phyloP scores from a whole-genome alignment of 1,284 basidiomycete species.

The Blastosporella zonata region DNA sequence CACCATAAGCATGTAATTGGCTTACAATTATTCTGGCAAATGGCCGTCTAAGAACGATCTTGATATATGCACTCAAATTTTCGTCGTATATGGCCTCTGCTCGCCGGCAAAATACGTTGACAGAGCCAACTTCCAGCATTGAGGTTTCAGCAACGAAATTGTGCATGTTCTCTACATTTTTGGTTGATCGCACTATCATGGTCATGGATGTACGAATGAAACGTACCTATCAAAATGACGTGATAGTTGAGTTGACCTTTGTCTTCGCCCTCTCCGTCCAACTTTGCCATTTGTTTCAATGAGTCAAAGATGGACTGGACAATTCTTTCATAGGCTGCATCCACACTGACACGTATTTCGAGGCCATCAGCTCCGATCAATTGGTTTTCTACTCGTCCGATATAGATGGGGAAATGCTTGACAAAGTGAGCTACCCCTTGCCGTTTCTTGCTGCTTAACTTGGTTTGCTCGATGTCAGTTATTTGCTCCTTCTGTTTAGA shows the following conservation, averaged over 20 bases:
- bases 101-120: constrained; percentile 65
- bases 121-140: constrained; percentile 65
- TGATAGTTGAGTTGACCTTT: constrained; percentile 97
- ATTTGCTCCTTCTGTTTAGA: constrained; percentile 78
- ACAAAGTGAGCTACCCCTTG: constrained; percentile 93
- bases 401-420: constrained; percentile 88
- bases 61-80: constrained; percentile 83
- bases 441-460: constrained; percentile 88
- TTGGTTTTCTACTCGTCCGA: constrained; percentile 83
- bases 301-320: constrained; percentile 89
- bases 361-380: constrained; percentile 75
- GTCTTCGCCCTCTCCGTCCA: constrained; percentile 88
- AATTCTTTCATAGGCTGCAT: constrained; percentile 85
- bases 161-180: constrained; percentile 86
- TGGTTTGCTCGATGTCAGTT: constrained; percentile 87
- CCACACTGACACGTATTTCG: constrained; percentile 77
- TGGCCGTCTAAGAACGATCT: constrained; percentile 82
- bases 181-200: neutral
- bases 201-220: constrained; percentile 6
- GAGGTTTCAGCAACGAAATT: constrained; percentile 84
- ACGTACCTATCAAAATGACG: constrained; percentile 88
- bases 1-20: constrained; percentile 11
- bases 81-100: constrained; percentile 88
- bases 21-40: constrained; percentile 87
- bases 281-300: constrained; percentile 91